These are phyloP conservation scores for Leccinum solheimii DNA, from an alignment of 1,284 basidiomycete genomes.

Conservation along the genomic window DNA sequence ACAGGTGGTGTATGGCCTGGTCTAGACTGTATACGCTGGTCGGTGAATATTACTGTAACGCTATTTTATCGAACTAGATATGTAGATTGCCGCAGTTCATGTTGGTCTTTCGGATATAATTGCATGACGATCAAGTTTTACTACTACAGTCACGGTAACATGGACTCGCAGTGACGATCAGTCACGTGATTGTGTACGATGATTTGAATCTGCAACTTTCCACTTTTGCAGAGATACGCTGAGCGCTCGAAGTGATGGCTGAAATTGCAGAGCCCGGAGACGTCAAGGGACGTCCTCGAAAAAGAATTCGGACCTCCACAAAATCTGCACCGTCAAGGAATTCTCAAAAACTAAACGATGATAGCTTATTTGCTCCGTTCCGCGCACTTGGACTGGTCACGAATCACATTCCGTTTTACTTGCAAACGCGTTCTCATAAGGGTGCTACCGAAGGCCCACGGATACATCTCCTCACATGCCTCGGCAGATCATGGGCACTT, in stretches of 20 bases:
- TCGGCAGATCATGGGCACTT: constrained; percentile 91
- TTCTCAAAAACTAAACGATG: constrained; percentile 18
- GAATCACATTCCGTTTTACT: constrained; percentile 86
- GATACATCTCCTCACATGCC: constrained; percentile 83
- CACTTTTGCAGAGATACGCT: constrained; percentile 1
- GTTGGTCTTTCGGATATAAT: background rate
- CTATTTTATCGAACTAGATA: background rate
- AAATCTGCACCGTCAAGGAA: constrained; percentile 5
- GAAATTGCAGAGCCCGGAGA: constrained; percentile 15
- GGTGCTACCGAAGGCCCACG: constrained; percentile 82
- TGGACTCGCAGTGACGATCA: background rate
- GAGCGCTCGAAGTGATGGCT: constrained; percentile 16
- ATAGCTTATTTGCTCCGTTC: constrained; percentile 89
- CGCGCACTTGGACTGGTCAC: constrained; percentile 92
- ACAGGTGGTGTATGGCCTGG: background rate
- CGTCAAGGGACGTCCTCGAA: constrained; percentile 23
- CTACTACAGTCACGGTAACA: no score
- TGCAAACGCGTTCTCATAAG: constrained; percentile 87
- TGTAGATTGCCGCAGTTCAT: background rate
- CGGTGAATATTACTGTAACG: background rate
- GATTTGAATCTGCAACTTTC: background rate
- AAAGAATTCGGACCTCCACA: constrained; percentile 20
- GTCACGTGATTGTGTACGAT: constrained; percentile 11
- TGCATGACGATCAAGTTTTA: background rate
- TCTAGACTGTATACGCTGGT: constrained; percentile 6